Conservation (phyloP, 805 yeast species). For the Myxozyma sirexii region DNA sequence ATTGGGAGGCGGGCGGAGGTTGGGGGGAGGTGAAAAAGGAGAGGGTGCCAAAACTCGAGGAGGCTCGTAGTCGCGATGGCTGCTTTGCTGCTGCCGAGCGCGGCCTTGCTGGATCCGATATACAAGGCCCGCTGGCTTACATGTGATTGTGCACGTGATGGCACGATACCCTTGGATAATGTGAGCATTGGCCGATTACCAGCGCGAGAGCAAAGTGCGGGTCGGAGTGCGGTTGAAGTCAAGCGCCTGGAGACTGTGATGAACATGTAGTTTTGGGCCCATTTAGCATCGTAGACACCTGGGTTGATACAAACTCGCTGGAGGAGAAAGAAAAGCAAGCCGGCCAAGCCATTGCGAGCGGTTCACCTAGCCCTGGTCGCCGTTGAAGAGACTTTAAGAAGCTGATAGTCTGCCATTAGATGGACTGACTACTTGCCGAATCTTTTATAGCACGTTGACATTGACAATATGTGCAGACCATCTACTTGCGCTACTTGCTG, state of each 20-base stretch:
- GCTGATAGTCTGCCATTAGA: too few relatives aligned
- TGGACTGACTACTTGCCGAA: too few relatives aligned
- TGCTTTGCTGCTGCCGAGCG: background rate
- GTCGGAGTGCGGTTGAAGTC: too few relatives aligned
- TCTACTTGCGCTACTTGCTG: constrained; percentile 25
- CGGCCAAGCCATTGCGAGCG: too few relatives aligned
- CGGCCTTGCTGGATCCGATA: background rate
- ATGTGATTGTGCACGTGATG: background rate
- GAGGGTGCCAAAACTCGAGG: background rate
- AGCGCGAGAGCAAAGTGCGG: background rate
- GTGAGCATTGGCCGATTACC: too few relatives aligned
- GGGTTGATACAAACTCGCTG: too few relatives aligned
- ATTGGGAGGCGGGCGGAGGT: background rate
- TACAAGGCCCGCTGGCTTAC: background rate
- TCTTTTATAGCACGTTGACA: too few relatives aligned
- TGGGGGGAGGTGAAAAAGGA: background rate
- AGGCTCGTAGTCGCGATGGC: background rate
- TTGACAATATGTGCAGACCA: constrained; percentile 27
- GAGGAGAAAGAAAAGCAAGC: too few relatives aligned
- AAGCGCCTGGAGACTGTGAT: too few relatives aligned
- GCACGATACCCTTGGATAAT: background rate
- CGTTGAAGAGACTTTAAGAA: background rate
- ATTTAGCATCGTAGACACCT: too few relatives aligned
- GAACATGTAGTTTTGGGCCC: too few relatives aligned
- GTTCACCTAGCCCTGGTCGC: constrained; percentile 1